phyloP scores from a whole-genome alignment of 108 stramenopile species.

The Nitzschia sp. region DNA sequence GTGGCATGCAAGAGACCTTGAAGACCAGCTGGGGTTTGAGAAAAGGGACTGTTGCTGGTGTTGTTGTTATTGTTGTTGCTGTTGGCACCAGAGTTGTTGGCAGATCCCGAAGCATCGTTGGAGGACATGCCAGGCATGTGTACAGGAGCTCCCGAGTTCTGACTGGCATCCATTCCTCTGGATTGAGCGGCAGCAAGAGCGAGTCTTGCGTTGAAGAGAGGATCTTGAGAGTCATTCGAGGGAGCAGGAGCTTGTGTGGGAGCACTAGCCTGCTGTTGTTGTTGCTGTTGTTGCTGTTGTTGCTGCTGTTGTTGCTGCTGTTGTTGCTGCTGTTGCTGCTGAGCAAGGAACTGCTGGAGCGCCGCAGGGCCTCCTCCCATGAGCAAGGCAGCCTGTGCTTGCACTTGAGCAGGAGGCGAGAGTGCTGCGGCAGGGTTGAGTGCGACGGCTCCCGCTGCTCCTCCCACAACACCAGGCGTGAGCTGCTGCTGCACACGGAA shows the following conservation, averaged over 20 bases:
- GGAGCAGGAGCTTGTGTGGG: not conserved
- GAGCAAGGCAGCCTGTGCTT: conserved; percentile 18
- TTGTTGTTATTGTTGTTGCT: not conserved
- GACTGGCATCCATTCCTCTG: not conserved
- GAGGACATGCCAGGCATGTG: not conserved
- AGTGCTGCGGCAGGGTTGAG: not conserved
- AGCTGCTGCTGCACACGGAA: conserved; percentile 32
- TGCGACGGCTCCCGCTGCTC: too few relatives aligned
- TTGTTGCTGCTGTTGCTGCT: too few relatives aligned
- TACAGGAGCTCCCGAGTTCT: conserved; percentile 1
- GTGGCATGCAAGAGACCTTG: conserved; percentile 5
- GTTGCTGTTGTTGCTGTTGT: too few relatives aligned
- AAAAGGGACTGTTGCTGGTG: not conserved
- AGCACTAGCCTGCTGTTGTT: too few relatives aligned
- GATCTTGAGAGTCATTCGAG: not conserved
- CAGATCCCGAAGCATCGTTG: not conserved
- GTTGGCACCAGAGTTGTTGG: not conserved
- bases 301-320: too few relatives aligned
- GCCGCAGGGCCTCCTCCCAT: conserved; percentile 15
- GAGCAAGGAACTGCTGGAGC: conserved; percentile 4
- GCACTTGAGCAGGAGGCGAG: not conserved
- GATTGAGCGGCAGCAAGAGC: conserved; percentile 15
- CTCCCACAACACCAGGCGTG: not conserved
- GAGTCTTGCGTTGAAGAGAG: conserved; percentile 13
- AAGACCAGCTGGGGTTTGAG: not conserved